These are phyloP conservation scores for Podaxis pistillaris DNA, from an alignment of 768 basidiomycete genomes.

Conservation along the genomic window DNA sequence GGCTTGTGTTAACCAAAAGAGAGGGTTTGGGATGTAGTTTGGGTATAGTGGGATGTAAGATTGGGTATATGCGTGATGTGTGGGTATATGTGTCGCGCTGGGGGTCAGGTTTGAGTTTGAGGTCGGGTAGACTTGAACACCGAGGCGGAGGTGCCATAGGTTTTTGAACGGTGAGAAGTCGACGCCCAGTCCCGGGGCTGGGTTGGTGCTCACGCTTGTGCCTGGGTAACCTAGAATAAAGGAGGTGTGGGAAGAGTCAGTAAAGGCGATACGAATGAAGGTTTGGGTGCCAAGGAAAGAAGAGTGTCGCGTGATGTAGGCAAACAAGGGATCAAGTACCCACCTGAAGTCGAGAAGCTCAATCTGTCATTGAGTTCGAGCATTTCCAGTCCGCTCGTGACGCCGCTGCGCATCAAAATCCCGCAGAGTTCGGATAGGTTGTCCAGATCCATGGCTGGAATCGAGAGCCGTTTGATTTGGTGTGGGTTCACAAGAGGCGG, in stretches of 20 bases:
- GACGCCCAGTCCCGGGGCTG: neutral
- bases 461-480: neutral
- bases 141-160: neutral
- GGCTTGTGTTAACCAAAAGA: neutral
- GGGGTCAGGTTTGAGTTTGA: neutral
- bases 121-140: neutral
- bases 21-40: neutral
- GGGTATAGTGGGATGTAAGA: neutral
- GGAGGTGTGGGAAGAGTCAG: neutral
- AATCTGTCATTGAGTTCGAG: neutral
- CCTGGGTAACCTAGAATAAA: neutral
- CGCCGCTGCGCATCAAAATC: neutral
- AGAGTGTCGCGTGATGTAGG: neutral
- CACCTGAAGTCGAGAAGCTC: neutral
- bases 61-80: neutral
- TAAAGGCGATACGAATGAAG: neutral
- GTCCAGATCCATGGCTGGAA: neutral
- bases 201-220: neutral
- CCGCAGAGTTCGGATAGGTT: neutral
- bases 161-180: slow-evolving; percentile 1
- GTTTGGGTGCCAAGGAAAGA: neutral
- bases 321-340: neutral
- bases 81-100: neutral
- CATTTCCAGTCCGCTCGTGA: neutral
- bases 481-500: neutral